phyloP scores from a whole-genome alignment of 2,329 filamentous ascomycete genomes.

The Penicillium sp. region DNA sequence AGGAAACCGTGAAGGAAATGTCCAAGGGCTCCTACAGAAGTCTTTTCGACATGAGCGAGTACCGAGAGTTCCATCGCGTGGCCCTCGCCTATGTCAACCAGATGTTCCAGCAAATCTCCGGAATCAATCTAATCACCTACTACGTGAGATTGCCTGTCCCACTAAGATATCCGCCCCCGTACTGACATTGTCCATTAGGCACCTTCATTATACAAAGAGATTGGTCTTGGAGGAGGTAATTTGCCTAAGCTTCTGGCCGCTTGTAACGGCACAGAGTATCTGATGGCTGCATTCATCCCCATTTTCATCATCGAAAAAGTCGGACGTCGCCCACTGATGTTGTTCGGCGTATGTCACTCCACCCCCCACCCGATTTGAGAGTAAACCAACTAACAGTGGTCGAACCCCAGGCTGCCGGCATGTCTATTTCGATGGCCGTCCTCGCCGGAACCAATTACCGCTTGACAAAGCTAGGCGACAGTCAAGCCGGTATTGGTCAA shows the following conservation, averaged over 20 bases:
- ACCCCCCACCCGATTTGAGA: no score
- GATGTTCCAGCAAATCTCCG: conserved; percentile 49
- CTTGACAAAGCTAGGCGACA: conserved; percentile 32
- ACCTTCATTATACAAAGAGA: conserved; percentile 20
- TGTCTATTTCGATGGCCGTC: conserved; percentile 63
- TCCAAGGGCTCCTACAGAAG: conserved; percentile 52
- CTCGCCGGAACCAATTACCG: conserved; percentile 38
- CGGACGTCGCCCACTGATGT: conserved; percentile 65
- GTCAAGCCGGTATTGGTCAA: conserved; percentile 43
- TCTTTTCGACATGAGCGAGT: conserved; percentile 56
- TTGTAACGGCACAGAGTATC: conserved; percentile 52
- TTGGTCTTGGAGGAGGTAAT: conserved; percentile 20
- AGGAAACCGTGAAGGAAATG: conserved; percentile 50
- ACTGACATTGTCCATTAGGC: conserved; percentile 15
- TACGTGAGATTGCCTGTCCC: conserved; percentile 24
- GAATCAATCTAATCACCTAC: conserved; percentile 43
- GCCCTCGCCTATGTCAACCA: conserved; percentile 55
- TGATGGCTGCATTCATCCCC: conserved; percentile 48
- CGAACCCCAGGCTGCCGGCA: conserved; percentile 46
- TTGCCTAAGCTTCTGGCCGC: conserved; percentile 44
- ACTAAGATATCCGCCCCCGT: not conserved
- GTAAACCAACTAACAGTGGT: not conserved
- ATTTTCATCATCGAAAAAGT: conserved; percentile 50
- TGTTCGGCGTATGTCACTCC: conserved; percentile 54
- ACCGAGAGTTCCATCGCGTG: conserved; percentile 55